Evolutionary conservation across 352 stramenopile species (phyloP).

Genomic region (Phytophthora agathidicida): DNA sequence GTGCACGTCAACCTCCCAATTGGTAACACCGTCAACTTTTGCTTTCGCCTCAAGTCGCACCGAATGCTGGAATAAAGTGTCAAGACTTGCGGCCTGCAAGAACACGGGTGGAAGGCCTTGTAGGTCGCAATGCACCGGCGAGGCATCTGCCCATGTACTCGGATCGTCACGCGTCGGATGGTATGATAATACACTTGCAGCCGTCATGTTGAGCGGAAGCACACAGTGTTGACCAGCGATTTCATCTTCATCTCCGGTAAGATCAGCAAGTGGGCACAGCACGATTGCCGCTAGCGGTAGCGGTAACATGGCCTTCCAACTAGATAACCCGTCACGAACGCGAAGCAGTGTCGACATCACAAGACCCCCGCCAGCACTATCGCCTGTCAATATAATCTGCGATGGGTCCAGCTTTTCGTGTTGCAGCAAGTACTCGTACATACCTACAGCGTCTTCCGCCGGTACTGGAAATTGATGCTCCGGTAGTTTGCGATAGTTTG

Average conservation of each 20-base stretch:
- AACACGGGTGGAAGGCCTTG: constrained; percentile 40
- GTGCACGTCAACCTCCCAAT: constrained; percentile 48
- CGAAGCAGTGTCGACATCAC: constrained; percentile 46
- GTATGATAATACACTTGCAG: constrained; percentile 19
- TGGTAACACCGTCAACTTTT: constrained; percentile 24
- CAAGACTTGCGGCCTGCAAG: constrained; percentile 36
- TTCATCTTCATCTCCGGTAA: constrained; percentile 30
- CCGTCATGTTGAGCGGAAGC: constrained; percentile 22
- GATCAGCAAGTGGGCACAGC: constrained; percentile 48
- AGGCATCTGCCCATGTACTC: constrained; percentile 37
- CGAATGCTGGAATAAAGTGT: constrained; percentile 41
- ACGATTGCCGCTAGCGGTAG: constrained; percentile 40
- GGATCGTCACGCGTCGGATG: constrained; percentile 25
- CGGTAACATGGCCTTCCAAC: constrained; percentile 21
- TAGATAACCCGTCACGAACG: constrained; percentile 25
- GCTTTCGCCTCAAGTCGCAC: constrained; percentile 32
- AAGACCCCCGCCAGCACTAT: constrained; percentile 48
- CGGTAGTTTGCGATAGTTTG: constrained; percentile 51
- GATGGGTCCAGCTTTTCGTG: constrained; percentile 33
- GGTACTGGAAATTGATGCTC: constrained; percentile 38
- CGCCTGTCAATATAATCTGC: constrained; percentile 43
- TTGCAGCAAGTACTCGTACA: constrained; percentile 54
- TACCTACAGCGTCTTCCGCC: constrained; percentile 36
- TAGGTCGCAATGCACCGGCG: constrained; percentile 41
- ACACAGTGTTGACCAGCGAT: constrained; percentile 30